These are phyloP conservation scores for Amauroascus verrucosus DNA, from an alignment of 2,329 filamentous ascomycete genomes.

Conservation along the genomic window DNA sequence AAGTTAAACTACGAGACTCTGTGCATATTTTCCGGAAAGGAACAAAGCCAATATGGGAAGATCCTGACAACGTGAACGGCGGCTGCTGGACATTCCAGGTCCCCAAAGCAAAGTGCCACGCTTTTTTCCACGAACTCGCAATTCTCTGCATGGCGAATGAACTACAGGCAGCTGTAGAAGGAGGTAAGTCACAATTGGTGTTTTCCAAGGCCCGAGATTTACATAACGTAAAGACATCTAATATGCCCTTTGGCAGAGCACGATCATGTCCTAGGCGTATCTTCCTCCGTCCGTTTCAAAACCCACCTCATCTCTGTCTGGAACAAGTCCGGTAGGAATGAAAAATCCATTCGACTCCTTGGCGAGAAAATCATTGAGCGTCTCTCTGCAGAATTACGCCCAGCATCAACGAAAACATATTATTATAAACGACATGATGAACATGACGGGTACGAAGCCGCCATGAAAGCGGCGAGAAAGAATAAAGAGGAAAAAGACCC, in stretches of 20 bases:
- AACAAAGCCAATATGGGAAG: constrained; percentile 70
- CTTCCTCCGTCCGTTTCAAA: constrained; percentile 79
- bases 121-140: constrained; percentile 30
- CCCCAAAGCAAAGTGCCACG: constrained; percentile 58
- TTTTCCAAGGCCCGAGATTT: not conserved
- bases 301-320: constrained; percentile 81
- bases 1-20: constrained; percentile 66
- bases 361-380: constrained; percentile 62
- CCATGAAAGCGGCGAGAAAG: constrained; percentile 16
- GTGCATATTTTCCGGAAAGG: constrained; percentile 72
- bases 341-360: constrained; percentile 65
- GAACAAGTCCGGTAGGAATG: constrained; percentile 78
- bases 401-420: constrained; percentile 47
- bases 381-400: constrained; percentile 60
- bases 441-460: constrained; percentile 65
- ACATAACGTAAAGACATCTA: not conserved
- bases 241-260: constrained; percentile 45
- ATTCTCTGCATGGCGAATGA: constrained; percentile 32
- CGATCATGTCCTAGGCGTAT: constrained; percentile 78
- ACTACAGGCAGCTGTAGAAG: constrained; percentile 58
- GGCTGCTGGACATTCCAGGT: constrained; percentile 91
- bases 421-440: constrained; percentile 85
- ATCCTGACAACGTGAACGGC: constrained; percentile 73
- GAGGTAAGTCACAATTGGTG: constrained; percentile 57
- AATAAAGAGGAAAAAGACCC: not conserved